Evolutionary conservation across 1,284 basidiomycete species (phyloP).

Genomic region (Entoloma clypeatum): DNA sequence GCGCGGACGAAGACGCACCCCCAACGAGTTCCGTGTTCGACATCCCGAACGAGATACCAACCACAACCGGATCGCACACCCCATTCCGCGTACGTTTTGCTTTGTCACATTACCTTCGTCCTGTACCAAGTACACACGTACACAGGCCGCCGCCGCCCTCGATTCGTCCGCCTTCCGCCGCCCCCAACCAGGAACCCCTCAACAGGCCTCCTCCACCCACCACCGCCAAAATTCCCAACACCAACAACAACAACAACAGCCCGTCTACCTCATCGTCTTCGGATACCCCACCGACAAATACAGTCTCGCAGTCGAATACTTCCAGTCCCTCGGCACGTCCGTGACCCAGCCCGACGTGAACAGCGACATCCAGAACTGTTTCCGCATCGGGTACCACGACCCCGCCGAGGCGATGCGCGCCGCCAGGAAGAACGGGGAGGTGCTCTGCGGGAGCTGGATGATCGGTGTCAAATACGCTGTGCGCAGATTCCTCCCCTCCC

Average conservation of each 20-base stretch:
- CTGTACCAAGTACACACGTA: too few species aligned
- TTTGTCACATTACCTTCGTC: conserved; percentile 1
- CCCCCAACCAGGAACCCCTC: conserved; percentile 25
- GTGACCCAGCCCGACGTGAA: conserved; percentile 58
- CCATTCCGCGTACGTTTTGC: conserved; percentile 41
- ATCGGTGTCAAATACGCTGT: conserved; percentile 79
- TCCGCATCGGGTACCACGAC: conserved; percentile 66
- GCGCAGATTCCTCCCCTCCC: conserved; percentile 27
- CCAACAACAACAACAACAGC: conserved; percentile 27
- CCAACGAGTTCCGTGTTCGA: conserved; percentile 68
- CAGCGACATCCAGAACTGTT: conserved; percentile 64
- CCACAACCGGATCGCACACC: conserved; percentile 39
- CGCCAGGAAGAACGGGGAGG: conserved; percentile 73
- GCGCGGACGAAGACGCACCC: conserved; percentile 71
- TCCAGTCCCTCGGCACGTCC: conserved; percentile 61
- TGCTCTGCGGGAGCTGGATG: conserved; percentile 73
- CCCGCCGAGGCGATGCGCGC: conserved; percentile 70
- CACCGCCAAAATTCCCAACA: conserved; percentile 28
- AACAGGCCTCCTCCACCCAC: conserved; percentile 35
- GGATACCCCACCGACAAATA: conserved; percentile 75
- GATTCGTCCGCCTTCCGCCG: too few species aligned
- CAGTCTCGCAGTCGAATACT: conserved; percentile 64
- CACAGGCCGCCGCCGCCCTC: too few species aligned
- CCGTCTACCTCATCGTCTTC: conserved; percentile 64
- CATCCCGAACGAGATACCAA: conserved; percentile 55